A percentile compares a stretch with the other conserved stretches of the same genome.
Evolutionary conservation across 2,329 filamentous ascomycete genomes (phyloP).

Genomic region (Fusarium sp.): DNA sequence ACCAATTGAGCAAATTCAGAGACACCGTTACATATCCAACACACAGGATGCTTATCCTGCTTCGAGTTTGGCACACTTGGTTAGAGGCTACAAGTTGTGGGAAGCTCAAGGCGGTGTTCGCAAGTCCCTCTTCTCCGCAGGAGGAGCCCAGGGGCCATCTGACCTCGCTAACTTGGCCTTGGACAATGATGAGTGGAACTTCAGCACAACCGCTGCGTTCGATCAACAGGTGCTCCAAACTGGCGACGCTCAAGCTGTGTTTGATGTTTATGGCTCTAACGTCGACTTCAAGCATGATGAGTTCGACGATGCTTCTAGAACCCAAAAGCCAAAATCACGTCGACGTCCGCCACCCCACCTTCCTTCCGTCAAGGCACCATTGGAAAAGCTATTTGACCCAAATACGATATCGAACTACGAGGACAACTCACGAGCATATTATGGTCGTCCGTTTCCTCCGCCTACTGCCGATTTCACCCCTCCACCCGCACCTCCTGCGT

Average conservation of each 20-base stretch:
- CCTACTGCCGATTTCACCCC: slow-evolving; percentile 55
- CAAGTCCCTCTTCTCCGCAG: slow-evolving; percentile 68
- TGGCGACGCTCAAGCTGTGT: slow-evolving; percentile 66
- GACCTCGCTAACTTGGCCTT: slow-evolving; percentile 56
- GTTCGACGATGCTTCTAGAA: slow-evolving; percentile 61
- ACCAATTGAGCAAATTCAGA: slow-evolving; percentile 73
- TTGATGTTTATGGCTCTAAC: slow-evolving; percentile 67
- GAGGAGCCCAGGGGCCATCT: slow-evolving; percentile 65
- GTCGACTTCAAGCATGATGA: slow-evolving; percentile 61
- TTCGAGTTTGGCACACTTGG: slow-evolving; percentile 69
- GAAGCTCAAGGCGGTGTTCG: slow-evolving; percentile 77
- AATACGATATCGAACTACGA: slow-evolving; percentile 72
- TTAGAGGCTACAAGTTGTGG: slow-evolving; percentile 79
- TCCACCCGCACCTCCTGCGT: slow-evolving; percentile 51
- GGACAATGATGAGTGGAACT: slow-evolving; percentile 72
- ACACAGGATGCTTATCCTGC: slow-evolving; percentile 72
- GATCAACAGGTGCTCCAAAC: slow-evolving; percentile 65
- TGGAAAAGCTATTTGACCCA: slow-evolving; percentile 73
- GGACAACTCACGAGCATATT: slow-evolving; percentile 70
- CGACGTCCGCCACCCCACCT: slow-evolving; percentile 67
- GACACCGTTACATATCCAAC: slow-evolving; percentile 73
- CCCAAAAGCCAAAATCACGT: slow-evolving; percentile 62
- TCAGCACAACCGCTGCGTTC: slow-evolving; percentile 72
- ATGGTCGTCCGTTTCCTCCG: slow-evolving; percentile 58
- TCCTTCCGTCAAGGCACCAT: slow-evolving; percentile 64